Conservation (phyloP, 2,329 filamentous ascomycete species). For the Verruconis gallopava region DNA sequence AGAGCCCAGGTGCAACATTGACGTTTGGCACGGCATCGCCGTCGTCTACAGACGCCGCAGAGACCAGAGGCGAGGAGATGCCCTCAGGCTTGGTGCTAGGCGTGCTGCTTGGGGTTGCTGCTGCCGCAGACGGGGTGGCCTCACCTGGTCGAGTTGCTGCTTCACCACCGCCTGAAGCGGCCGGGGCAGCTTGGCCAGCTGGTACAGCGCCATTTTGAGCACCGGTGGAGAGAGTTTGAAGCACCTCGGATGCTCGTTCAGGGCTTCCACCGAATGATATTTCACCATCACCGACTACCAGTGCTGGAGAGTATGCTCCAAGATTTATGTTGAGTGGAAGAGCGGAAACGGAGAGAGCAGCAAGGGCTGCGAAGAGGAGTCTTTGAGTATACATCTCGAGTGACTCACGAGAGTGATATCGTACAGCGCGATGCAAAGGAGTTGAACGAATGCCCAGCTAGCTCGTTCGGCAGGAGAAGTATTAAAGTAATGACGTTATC, state of each 20-base stretch:
- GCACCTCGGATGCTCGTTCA: constrained; percentile 28
- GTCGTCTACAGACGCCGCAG: too few relatives aligned
- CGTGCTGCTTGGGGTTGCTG: neutral
- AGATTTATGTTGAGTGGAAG: constrained; percentile 41
- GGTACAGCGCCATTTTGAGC: constrained; percentile 18
- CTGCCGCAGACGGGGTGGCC: neutral
- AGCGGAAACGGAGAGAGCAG: constrained; percentile 23
- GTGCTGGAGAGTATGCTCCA: constrained; percentile 37
- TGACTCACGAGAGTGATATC: constrained; percentile 3
- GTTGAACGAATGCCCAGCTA: constrained; percentile 3
- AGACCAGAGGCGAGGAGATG: constrained; percentile 3
- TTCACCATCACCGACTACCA: constrained; percentile 42
- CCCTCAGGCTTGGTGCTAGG: constrained; percentile 1
- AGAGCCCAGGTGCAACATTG: neutral
- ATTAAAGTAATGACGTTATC: constrained; percentile 5
- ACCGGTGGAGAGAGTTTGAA: constrained; percentile 33
- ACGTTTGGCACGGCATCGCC: neutral
- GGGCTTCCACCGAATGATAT: constrained; percentile 33
- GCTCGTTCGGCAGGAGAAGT: neutral
- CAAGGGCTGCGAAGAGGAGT: constrained; percentile 21
- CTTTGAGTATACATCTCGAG: constrained; percentile 25
- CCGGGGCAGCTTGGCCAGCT: constrained; percentile 10
- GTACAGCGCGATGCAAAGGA: neutral
- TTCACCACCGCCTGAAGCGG: neutral
- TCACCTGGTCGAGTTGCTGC: neutral